Percentiles rank a stretch among this genome's conserved stretches.
Conservation (phyloP, 78 protist genomes). For the Emiliania huxleyi region DNA sequence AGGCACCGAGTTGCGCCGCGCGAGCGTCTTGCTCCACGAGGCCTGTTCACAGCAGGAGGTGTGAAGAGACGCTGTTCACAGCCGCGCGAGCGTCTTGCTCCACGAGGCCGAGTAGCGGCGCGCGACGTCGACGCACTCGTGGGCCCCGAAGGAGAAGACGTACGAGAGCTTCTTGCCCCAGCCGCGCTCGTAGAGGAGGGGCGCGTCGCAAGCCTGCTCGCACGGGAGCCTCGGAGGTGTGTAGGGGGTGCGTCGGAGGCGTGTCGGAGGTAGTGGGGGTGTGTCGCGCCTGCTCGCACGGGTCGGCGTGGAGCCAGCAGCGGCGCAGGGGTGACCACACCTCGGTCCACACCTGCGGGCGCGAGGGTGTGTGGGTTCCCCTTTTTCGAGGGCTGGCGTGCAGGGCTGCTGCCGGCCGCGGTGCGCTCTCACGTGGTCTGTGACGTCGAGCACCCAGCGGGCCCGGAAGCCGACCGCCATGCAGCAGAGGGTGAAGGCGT, state of each 20-base stretch:
- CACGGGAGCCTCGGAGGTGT: no score
- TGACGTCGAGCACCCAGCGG: constrained; percentile 74
- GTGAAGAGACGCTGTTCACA: no score
- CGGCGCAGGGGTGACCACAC: background rate
- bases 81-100: background rate
- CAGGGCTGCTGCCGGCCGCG: no score
- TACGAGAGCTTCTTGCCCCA: constrained; percentile 83
- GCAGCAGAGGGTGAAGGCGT: constrained; percentile 63
- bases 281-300: constrained; percentile 60
- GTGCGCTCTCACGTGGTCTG: constrained; percentile 96
- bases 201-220: constrained; percentile 57
- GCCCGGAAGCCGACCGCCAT: constrained; percentile 69
- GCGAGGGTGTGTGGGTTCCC: no score
- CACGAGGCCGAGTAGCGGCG: constrained; percentile 35
- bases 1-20: no score
- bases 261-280: no score
- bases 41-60: no score
- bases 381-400: no score
- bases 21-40: no score
- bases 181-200: constrained; percentile 78
- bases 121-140: constrained; percentile 40
- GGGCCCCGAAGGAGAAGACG: constrained; percentile 63
- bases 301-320: constrained; percentile 72
- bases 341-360: constrained; percentile 91
- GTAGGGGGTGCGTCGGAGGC: no score